Conservation (phyloP, 352 stramenopile species). For the Blastocystis hominis region DNA sequence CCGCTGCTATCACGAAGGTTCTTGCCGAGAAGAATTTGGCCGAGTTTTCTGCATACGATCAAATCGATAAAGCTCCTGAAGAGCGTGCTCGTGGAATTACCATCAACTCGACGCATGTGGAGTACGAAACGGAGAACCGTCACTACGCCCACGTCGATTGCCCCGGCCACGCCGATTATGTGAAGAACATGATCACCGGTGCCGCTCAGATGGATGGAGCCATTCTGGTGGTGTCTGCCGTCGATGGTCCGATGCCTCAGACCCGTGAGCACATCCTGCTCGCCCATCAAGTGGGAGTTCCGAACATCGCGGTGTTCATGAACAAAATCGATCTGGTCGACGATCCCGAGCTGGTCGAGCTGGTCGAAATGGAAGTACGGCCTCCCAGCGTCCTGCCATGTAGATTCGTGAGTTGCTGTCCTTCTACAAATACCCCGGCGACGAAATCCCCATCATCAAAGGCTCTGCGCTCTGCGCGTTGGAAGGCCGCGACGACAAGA, state of each 20-base stretch:
- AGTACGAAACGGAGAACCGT: conserved; percentile 80
- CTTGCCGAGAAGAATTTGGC: conserved; percentile 70
- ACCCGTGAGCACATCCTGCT: conserved; percentile 90
- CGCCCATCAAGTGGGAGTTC: conserved; percentile 78
- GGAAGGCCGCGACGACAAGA: conserved; percentile 73
- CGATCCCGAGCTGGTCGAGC: conserved; percentile 81
- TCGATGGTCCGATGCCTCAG: conserved; percentile 86
- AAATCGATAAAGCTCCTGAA: conserved; percentile 90
- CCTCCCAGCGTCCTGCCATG: background rate
- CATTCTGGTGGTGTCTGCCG: conserved; percentile 79
- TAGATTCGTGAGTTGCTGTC: conserved; percentile 78
- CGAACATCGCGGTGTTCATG: conserved; percentile 83
- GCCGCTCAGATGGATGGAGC: conserved; percentile 86
- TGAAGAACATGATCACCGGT: conserved; percentile 96
- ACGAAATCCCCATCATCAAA: conserved; percentile 84
- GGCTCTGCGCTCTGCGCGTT: conserved; percentile 82
- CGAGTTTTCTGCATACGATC: conserved; percentile 75
- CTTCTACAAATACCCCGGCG: conserved; percentile 86
- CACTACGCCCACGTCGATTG: conserved; percentile 93
- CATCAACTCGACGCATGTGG: conserved; percentile 77
- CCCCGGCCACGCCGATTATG: conserved; percentile 87
- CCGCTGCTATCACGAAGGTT: conserved; percentile 86
- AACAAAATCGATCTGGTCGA: conserved; percentile 90
- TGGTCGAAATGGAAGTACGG: conserved; percentile 80
- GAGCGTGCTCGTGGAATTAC: conserved; percentile 86